Percentiles rank a stretch among this genome's conserved stretches.
Conservation (phyloP, 495 filamentous ascomycete genomes). For the Evernia prunastri region DNA sequence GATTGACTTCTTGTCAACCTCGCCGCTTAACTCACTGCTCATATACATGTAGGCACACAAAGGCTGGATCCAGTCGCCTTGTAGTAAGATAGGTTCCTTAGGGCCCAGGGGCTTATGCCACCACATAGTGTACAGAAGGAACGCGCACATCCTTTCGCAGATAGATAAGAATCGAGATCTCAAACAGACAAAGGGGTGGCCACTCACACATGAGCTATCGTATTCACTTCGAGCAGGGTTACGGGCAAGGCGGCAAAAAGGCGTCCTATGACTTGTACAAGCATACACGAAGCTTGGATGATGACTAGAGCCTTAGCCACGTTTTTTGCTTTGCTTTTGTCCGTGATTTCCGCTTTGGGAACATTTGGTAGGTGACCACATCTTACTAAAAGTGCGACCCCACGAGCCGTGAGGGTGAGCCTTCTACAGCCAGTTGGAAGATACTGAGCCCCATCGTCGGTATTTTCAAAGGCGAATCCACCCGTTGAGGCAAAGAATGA, state of each 20-base stretch:
- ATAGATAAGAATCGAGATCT: too few relatives aligned
- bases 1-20: neutral
- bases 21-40: conserved; percentile 9
- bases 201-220: conserved; percentile 22
- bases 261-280: conserved; percentile 24
- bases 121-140: conserved; percentile 26
- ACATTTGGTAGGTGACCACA: conserved; percentile 20
- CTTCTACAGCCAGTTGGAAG: neutral
- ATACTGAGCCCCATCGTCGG: neutral
- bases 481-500: conserved; percentile 20
- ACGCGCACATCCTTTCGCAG: conserved; percentile 13
- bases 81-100: conserved; percentile 20
- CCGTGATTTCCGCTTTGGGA: conserved; percentile 16
- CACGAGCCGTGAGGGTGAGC: conserved; percentile 20
- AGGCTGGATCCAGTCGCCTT: conserved; percentile 20
- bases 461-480: conserved; percentile 17
- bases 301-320: conserved; percentile 25
- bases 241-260: conserved; percentile 18
- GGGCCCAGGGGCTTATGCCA: conserved; percentile 25
- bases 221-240: conserved; percentile 28
- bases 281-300: conserved; percentile 28
- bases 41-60: conserved; percentile 23
- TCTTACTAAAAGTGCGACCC: conserved; percentile 21
- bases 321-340: conserved; percentile 29
- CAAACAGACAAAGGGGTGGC: too few relatives aligned